Conservation (phyloP, 164 flowering plant genomes). For the Berberis thunbergii region DNA sequence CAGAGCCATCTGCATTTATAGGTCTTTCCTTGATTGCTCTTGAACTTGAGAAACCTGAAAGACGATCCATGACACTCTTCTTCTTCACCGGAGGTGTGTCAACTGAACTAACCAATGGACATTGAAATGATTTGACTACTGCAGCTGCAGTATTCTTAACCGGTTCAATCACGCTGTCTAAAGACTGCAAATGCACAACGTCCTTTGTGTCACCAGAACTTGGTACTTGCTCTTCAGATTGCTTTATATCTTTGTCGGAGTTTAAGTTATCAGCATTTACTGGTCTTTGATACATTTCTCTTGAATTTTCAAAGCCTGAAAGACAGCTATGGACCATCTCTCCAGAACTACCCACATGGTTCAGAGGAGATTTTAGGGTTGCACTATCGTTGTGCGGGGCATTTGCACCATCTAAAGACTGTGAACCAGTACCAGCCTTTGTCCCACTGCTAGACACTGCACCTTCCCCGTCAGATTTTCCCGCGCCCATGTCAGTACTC, state of each 20-base stretch:
- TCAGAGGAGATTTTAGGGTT: neutral
- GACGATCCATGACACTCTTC: conserved; percentile 13
- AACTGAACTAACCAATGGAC: neutral
- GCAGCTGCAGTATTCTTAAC: neutral
- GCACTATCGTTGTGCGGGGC: neutral
- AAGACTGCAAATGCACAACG: neutral
- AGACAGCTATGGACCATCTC: neutral
- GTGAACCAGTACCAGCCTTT: neutral
- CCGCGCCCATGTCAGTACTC: neutral
- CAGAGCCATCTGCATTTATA: conserved; percentile 7
- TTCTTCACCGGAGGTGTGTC: neutral
- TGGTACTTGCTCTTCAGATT: neutral
- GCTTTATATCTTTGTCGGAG: neutral
- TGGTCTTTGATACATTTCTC: too few relatives aligned
- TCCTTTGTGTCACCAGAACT: neutral
- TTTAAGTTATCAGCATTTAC: too few relatives aligned
- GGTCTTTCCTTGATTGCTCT: conserved; percentile 8
- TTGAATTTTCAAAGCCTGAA: too few relatives aligned
- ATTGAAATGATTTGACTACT: neutral
- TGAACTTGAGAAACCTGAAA: conserved; percentile 9
- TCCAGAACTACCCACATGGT: conserved; percentile 17
- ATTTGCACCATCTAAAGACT: neutral
- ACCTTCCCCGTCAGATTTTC: neutral
- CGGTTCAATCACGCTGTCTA: neutral
- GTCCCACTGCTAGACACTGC: neutral